phyloP scores from a whole-genome alignment of 1,284 basidiomycete species.

The Papiliotrema laurentii region DNA sequence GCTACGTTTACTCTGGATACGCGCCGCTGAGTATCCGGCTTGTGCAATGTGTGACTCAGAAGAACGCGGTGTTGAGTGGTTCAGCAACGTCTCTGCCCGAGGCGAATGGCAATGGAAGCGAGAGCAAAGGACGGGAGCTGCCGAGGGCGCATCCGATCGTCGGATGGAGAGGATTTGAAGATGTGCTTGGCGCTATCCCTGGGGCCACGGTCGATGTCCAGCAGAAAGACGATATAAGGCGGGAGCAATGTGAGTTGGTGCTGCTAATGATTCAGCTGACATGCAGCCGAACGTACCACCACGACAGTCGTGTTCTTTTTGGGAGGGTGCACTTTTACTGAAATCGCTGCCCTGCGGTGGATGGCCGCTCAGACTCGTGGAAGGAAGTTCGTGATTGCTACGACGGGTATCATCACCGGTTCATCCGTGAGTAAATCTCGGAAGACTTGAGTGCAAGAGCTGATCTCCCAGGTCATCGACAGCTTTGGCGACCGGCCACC shows the following conservation, averaged over 20 bases:
- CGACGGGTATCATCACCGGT: slow-evolving; percentile 81
- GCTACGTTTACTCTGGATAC: slow-evolving; percentile 94
- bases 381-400: slow-evolving; percentile 75
- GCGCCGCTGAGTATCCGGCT: slow-evolving; percentile 88
- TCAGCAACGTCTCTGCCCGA: slow-evolving; percentile 15
- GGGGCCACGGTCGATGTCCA: slow-evolving; percentile 79
- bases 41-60: slow-evolving; percentile 87
- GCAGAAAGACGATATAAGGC: slow-evolving; percentile 46
- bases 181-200: slow-evolving; percentile 71
- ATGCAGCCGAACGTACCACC: slow-evolving; percentile 50
- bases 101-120: slow-evolving; percentile 54
- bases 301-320: slow-evolving; percentile 95
- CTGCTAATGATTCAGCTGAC: slow-evolving; percentile 14
- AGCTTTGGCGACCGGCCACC: slow-evolving; percentile 32
- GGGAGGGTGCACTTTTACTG: slow-evolving; percentile 97
- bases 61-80: slow-evolving; percentile 66
- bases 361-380: slow-evolving; percentile 77
- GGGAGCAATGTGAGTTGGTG: background rate
- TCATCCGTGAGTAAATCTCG: slow-evolving; percentile 24
- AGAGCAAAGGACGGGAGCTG: slow-evolving; percentile 38
- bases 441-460: background rate
- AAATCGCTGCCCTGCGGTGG: slow-evolving; percentile 91
- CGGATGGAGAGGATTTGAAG: slow-evolving; percentile 97
- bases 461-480: slow-evolving; percentile 14
- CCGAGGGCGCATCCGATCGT: slow-evolving; percentile 76